A percentile compares a stretch with the other conserved stretches of the same genome.
Conservation (phyloP, 192 early-diverging fungal genomes). For the Dissophora ornata region DNA sequence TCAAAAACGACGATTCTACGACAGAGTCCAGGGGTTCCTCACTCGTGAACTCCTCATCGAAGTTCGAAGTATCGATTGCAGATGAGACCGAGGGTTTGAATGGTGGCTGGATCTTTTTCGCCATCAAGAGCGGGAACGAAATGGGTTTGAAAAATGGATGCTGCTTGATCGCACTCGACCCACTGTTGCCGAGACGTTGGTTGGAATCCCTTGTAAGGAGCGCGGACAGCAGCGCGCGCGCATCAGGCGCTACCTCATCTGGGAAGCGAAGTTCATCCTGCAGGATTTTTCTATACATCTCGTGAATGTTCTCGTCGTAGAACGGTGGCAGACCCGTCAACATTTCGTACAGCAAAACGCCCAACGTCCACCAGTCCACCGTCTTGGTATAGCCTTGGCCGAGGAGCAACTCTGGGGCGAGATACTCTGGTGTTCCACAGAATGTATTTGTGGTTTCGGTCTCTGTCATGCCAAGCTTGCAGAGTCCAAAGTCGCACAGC, state of each 20-base stretch:
- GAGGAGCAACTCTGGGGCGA: slow-evolving; percentile 91
- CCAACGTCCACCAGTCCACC: slow-evolving; percentile 99
- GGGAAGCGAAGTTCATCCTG: slow-evolving; percentile 90
- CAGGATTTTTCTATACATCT: slow-evolving; percentile 95
- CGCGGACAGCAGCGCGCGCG: slow-evolving; percentile 75
- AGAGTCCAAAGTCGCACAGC: slow-evolving; percentile 93
- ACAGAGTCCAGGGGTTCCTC: slow-evolving; percentile 91
- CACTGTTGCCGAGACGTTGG: slow-evolving; percentile 86
- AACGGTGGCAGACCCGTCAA: slow-evolving; percentile 92
- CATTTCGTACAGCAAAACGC: slow-evolving; percentile 92
- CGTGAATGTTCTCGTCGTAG: slow-evolving; percentile 94
- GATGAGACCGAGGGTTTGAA: slow-evolving; percentile 92
- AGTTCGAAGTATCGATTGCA: slow-evolving; percentile 95
- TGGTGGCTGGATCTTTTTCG: slow-evolving; percentile 91
- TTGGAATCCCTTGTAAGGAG: slow-evolving; percentile 85
- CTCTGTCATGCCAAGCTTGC: slow-evolving; percentile 95
- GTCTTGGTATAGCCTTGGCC: slow-evolving; percentile 89
- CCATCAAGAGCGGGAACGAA: slow-evolving; percentile 88
- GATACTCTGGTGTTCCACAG: slow-evolving; percentile 98
- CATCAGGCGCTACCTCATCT: slow-evolving; percentile 74
- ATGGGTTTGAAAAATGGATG: slow-evolving; percentile 94
- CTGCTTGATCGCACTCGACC: slow-evolving; percentile 92
- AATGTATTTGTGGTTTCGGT: slow-evolving; percentile 93
- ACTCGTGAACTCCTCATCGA: slow-evolving; percentile 97
- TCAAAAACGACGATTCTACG: slow-evolving; percentile 83